Percentiles rank a stretch among this genome's conserved stretches.
Conservation (phyloP, 2,329 filamentous ascomycete species). For the Penicillium sp. region DNA sequence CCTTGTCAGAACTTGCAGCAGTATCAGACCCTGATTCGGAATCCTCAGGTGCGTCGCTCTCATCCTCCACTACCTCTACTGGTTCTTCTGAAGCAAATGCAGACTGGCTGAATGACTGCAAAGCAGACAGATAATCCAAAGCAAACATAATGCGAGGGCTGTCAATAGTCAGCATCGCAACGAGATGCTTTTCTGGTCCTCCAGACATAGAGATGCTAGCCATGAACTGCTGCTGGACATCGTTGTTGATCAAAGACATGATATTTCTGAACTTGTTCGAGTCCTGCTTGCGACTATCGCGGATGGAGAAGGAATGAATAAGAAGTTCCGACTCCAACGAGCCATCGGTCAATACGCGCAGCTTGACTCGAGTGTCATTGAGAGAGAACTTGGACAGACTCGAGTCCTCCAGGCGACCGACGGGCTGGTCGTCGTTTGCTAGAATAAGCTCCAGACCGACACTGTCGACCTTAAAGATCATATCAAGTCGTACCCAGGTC, state of each 20-base stretch:
- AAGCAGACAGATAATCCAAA: slow-evolving; percentile 87
- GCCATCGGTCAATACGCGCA: slow-evolving; percentile 87
- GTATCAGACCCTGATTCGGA: slow-evolving; percentile 36
- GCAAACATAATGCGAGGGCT: slow-evolving; percentile 94
- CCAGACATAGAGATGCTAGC: slow-evolving; percentile 91
- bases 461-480: slow-evolving; percentile 84
- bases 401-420: slow-evolving; percentile 72
- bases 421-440: slow-evolving; percentile 69
- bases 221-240: slow-evolving; percentile 94
- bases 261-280: slow-evolving; percentile 97
- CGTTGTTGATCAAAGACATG: slow-evolving; percentile 94
- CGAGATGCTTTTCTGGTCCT: slow-evolving; percentile 74
- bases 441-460: slow-evolving; percentile 85
- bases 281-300: slow-evolving; percentile 83
- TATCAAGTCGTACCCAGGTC: slow-evolving; percentile 88
- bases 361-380: slow-evolving; percentile 86
- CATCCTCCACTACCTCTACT: slow-evolving; percentile 31
- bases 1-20: slow-evolving; percentile 27
- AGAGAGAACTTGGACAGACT: slow-evolving; percentile 93
- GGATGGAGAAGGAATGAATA: slow-evolving; percentile 90
- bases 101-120: slow-evolving; percentile 76
- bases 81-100: slow-evolving; percentile 60
- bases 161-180: slow-evolving; percentile 89
- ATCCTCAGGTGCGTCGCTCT: slow-evolving; percentile 36
- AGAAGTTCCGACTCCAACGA: slow-evolving; percentile 90